Percentiles rank a stretch among this genome's conserved stretches.
These are phyloP conservation scores for Phalaenopsis hybrid DNA, from an alignment of 116 monocot genomes.

Conservation along the genomic window DNA sequence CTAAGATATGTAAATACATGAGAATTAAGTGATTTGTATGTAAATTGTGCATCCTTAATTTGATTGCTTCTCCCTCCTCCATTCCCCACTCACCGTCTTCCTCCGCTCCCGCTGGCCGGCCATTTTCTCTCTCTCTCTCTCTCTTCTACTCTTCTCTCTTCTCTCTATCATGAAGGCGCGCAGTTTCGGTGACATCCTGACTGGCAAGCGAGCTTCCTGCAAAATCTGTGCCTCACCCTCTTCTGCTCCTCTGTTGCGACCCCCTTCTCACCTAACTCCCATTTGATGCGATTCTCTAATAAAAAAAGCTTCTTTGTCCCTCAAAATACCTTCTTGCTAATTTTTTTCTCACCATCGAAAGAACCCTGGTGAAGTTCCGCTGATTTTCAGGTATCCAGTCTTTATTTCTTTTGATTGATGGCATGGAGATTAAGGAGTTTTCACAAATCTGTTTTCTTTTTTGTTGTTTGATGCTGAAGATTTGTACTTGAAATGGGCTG, in stretches of 20 bases:
- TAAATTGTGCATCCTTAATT: background rate
- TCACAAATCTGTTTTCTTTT: background rate
- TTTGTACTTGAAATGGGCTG: constrained; percentile 58
- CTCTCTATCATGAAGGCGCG: background rate
- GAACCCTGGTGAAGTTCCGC: background rate
- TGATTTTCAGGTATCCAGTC: background rate
- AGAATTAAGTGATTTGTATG: too few species aligned
- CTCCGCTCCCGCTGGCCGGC: background rate
- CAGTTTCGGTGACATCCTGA: background rate
- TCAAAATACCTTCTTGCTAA: background rate
- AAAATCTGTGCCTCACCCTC: background rate
- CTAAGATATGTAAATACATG: too few species aligned
- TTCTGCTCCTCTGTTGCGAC: background rate
- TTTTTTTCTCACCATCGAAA: background rate
- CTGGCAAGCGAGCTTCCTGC: background rate
- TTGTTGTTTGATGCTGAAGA: background rate
- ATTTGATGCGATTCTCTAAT: background rate
- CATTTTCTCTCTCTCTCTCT: background rate
- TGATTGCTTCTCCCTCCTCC: background rate
- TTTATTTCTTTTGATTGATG: background rate
- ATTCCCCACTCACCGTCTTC: background rate
- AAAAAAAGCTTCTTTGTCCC: background rate
- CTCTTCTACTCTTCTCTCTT: background rate
- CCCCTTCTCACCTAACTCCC: background rate
- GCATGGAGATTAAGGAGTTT: background rate